A percentile compares a stretch with the other conserved stretches of the same genome.
Evolutionary conservation across 2,329 filamentous ascomycete species (phyloP).

Genomic region (Neodidymelliopsis sp.): DNA sequence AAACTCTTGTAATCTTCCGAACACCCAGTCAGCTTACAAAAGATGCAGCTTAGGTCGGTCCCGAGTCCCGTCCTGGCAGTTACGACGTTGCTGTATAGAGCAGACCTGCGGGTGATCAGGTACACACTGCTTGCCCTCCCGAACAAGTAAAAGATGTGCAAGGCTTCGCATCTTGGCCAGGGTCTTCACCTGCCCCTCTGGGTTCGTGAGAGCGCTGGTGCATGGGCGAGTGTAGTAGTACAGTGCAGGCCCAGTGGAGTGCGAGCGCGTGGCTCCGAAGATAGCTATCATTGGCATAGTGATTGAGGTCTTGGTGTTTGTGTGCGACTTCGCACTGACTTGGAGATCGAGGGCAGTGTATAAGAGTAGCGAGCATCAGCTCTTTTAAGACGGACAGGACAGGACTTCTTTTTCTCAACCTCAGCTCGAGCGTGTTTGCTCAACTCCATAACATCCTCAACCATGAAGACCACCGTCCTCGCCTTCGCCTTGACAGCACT

Average conservation of each 20-base stretch:
- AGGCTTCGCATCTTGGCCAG: conserved; percentile 25
- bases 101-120: conserved; percentile 28
- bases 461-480: conserved; percentile 43
- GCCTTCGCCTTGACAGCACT: conserved; percentile 33
- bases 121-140: conserved; percentile 25
- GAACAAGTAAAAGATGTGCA: conserved; percentile 27
- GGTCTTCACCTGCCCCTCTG: conserved; percentile 37
- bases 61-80: conserved; percentile 38
- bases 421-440: not conserved
- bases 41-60: conserved; percentile 38
- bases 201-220: conserved; percentile 28
- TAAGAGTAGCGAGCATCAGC: conserved; percentile 26
- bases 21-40: conserved; percentile 21
- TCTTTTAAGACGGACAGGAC: conserved; percentile 1
- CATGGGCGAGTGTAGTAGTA: conserved; percentile 21
- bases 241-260: conserved; percentile 18
- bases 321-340: conserved; percentile 10
- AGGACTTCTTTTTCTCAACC: conserved; percentile 1
- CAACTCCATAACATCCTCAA: conserved; percentile 6
- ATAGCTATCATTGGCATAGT: conserved; percentile 41
- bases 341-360: conserved; percentile 18
- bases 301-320: conserved; percentile 14
- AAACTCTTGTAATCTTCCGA: conserved; percentile 30
- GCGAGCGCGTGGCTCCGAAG: conserved; percentile 36
- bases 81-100: conserved; percentile 19